Percentiles rank a stretch among this genome's conserved stretches.
Conservation (phyloP, 2,329 filamentous ascomycete species). For the Clonostachys solani region DNA sequence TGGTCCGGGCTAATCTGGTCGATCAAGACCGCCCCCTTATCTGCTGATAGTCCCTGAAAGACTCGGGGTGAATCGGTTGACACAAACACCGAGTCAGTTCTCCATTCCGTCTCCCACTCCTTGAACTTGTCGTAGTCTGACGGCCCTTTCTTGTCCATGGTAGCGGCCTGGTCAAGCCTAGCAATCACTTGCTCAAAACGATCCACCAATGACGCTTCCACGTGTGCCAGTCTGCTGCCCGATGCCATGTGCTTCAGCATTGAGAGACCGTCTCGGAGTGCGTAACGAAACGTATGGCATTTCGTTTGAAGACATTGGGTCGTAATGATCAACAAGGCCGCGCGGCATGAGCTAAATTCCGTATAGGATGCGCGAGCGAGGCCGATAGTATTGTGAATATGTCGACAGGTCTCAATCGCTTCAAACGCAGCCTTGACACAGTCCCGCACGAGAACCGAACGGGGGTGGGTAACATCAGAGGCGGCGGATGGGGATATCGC, state of each 20-base stretch:
- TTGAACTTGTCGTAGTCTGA: constrained; percentile 45
- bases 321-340: constrained; percentile 42
- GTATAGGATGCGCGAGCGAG: constrained; percentile 50
- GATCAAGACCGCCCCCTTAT: no score
- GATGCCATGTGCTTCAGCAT: constrained; percentile 49
- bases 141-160: constrained; percentile 20
- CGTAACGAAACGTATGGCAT: constrained; percentile 33
- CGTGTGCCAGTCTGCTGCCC: constrained; percentile 44
- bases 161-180: constrained; percentile 31
- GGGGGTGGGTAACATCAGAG: constrained; percentile 20
- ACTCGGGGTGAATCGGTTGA: no score
- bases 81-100: constrained; percentile 19
- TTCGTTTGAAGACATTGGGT: constrained; percentile 30
- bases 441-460: constrained; percentile 37
- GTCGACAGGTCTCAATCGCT: constrained; percentile 43
- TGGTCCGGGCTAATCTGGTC: no score
- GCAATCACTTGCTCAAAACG: constrained; percentile 42
- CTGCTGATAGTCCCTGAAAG: no score
- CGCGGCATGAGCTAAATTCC: constrained; percentile 51
- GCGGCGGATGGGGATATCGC: constrained; percentile 16
- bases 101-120: constrained; percentile 45
- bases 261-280: constrained; percentile 40
- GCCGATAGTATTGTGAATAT: constrained; percentile 42
- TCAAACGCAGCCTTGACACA: constrained; percentile 47
- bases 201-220: constrained; percentile 45